Evolutionary conservation across 2,329 filamentous ascomycete species (phyloP).

Genomic region (Aureobasidium sp.): DNA sequence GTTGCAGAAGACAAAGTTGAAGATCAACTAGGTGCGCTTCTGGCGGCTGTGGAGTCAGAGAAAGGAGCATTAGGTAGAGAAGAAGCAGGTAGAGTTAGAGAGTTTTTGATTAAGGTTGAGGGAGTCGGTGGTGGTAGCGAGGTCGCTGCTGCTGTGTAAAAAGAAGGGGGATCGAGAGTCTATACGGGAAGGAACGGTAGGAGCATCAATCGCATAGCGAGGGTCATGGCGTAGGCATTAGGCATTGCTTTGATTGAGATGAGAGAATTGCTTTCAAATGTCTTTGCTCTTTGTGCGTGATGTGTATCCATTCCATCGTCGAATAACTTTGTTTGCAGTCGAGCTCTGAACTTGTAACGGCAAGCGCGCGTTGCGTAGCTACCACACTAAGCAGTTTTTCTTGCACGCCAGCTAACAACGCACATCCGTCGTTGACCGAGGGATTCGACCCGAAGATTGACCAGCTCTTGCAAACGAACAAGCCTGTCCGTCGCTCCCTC

Average conservation of each 20-base stretch:
- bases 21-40: constrained; percentile 65
- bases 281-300: not conserved
- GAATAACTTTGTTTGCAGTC: no score
- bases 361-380: no score
- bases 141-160: not conserved
- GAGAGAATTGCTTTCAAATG: not conserved
- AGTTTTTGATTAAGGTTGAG: constrained; percentile 74
- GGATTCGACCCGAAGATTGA: no score
- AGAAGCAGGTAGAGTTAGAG: constrained; percentile 57
- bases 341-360: no score
- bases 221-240: not conserved
- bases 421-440: no score
- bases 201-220: not conserved
- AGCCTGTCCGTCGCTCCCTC: no score
- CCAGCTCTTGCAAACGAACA: no score
- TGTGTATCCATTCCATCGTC: not conserved
- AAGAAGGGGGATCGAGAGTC: not conserved
- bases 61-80: constrained; percentile 24
- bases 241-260: not conserved
- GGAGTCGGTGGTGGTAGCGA: constrained; percentile 26
- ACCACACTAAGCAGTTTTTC: no score
- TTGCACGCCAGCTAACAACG: no score
- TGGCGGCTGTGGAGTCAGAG: constrained; percentile 86
- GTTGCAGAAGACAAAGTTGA: constrained; percentile 75
- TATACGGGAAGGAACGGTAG: not conserved